Base-by-base conservation (phyloP, 73 alveolate genomes). In the Paramecium tetraurelia region DNA sequence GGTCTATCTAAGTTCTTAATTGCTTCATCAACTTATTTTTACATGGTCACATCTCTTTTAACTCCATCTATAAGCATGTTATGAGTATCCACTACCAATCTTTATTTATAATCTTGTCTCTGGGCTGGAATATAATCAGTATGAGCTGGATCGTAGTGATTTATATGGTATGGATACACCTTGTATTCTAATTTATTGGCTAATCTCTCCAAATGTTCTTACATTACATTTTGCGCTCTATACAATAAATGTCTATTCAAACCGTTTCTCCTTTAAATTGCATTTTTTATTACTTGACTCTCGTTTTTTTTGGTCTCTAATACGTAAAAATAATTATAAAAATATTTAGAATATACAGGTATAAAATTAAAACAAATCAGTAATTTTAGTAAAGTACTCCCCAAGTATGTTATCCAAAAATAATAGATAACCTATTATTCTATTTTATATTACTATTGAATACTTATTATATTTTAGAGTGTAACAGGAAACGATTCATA, bases 1-100 rank as follows among this genome's bases (percentile, higher is more conserved):
- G 93, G 93, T 86, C 93, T 86, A 59, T 86, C 93, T 75, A 63
- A 41, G 38, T 57, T 59, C 63, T 86, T 21, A 35, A 86, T 36
- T 36, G 85, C 85, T 18, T 57, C 88, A 57, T 86, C 87, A 8
- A 59, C 87, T 75, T 86, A 31, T 46, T 75, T 58, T 86, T 86
- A 50, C 93, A 36, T 59, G 24, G 41, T 27, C 22, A 63, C 59
- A 58, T 86, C 85, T 40, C 87, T 35, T 80, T 86, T 86, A 27
- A 86, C 59, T 11, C 58, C 88, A 68, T 86, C 93, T 8, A 86
- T 46, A 31, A 68, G 41, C 70, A 58, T 59, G 27, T 86, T 86
- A 72, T 86, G 93, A 12, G 53, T 36, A 75, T 75, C 69, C 87
- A 33, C 63, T 38, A 20, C 4, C 40, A 75, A 41, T 75, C 63